Conservation (phyloP, 176 grass and related monocot species). For the Ampelocalamus luodianensis region DNA sequence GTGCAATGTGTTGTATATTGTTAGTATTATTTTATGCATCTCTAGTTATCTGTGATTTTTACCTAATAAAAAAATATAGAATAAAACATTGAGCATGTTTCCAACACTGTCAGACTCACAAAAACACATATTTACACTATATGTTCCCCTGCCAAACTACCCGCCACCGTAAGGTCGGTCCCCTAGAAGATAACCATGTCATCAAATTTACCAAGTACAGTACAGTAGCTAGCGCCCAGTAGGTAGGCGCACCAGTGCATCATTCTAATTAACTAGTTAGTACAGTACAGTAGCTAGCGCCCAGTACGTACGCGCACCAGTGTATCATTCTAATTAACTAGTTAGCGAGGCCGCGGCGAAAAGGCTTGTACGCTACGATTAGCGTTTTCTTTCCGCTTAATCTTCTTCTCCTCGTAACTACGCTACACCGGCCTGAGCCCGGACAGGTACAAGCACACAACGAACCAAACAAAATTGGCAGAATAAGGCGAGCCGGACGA, state of each 20-base stretch:
- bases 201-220: not conserved
- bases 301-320: not conserved
- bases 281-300: too few relatives aligned
- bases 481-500: not conserved
- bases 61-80: too few relatives aligned
- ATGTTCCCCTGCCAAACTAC: too few relatives aligned
- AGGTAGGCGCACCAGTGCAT: rapidly evolving
- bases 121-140: not conserved
- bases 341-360: not conserved
- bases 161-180: too few relatives aligned
- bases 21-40: too few relatives aligned
- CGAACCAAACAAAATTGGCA: not conserved
- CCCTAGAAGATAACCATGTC: not conserved
- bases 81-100: too few relatives aligned
- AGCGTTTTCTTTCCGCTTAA: too few relatives aligned
- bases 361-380: too few relatives aligned
- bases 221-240: not conserved
- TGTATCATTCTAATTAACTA: not conserved
- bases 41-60: too few relatives aligned
- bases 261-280: too few relatives aligned
- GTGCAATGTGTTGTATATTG: too few relatives aligned
- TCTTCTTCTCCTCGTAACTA: not conserved
- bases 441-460: not conserved
- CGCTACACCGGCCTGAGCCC: too few relatives aligned
- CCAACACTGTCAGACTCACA: not conserved